Conservation (phyloP, 768 basidiomycete species). For the Suillus brevipes region DNA sequence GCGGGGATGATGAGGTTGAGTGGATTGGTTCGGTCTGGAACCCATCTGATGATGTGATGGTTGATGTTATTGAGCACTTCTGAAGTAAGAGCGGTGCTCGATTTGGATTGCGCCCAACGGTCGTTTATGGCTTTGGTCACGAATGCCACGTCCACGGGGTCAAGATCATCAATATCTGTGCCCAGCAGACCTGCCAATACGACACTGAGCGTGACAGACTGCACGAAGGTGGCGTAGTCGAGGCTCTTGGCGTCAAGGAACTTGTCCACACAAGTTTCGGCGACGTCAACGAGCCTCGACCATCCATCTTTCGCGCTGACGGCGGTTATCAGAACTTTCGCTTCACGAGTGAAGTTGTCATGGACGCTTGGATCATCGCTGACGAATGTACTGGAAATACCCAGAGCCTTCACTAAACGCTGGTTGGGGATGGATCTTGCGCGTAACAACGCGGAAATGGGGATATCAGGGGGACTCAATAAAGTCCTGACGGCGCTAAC, state of each 20-base stretch:
- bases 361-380: constrained; percentile 35
- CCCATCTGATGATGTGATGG: constrained; percentile 37
- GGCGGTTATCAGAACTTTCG: constrained; percentile 22
- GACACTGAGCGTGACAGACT: constrained; percentile 38
- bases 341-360: constrained; percentile 21
- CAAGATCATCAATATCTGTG: constrained; percentile 29
- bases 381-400: constrained; percentile 53
- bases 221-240: constrained; percentile 39
- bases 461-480: constrained; percentile 15
- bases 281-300: constrained; percentile 14
- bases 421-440: constrained; percentile 23
- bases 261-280: constrained; percentile 12
- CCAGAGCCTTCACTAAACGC: constrained; percentile 28
- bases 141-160: constrained; percentile 32
- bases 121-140: constrained; percentile 44
- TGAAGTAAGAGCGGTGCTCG: constrained; percentile 27
- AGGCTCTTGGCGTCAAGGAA: constrained; percentile 1
- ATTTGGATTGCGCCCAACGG: constrained; percentile 40
- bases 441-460: constrained; percentile 18
- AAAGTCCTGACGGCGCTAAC: constrained; percentile 11
- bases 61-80: constrained; percentile 28
- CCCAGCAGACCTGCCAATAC: constrained; percentile 41
- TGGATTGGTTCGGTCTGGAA: constrained; percentile 36
- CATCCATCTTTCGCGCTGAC: constrained; percentile 15
- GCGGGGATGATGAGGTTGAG: constrained; percentile 53